Base-by-base conservation (phyloP, 2,329 filamentous ascomycete species). In the Ophiostoma piceae region DNA sequence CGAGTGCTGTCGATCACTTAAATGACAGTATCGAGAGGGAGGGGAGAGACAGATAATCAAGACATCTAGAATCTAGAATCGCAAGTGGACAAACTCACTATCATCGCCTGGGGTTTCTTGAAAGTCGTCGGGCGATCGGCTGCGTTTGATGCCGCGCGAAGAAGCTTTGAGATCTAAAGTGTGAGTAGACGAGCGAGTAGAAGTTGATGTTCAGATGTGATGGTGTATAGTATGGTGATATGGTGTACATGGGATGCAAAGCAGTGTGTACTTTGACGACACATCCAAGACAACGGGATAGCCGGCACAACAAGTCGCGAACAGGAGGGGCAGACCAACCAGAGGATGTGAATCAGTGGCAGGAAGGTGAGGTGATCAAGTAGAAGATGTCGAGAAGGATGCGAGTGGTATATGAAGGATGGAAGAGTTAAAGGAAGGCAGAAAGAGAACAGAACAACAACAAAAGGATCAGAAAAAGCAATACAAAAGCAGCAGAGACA, bases 61-160 rank as follows among this genome's bases (percentile, higher is more conserved):
- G 32, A 66, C 32, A 41, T 39, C 19, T 37, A 43, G n/a, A 43
- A 65, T 57, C 51, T n/a, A 64, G 47, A 57, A 22, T 12, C 26
- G 12, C 19, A 29, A 62, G 12, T n/a, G 16, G 43, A 37, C 22
- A 77, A 76, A 89, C 90, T 82, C 90, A 93, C 91, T 88, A 84
- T 91, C 88, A 82, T 90, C 86, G 83, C 87, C 88, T 78, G 87
- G 83, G 74, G 84, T 84, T 77, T 88, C 85, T 79, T 83, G 84
- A 80, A 88, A 87, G 71, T 79, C 81, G 75, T 91, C 87, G 75
- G 90, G 90, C 74, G 92, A 94, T 74, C 90, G 89, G 83, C 87
- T 91, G 79, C 92, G 87, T 83, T 96, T 96, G 76, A 89, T 82
- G 75, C 91, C 90, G 79, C 91, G 88, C 39, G 72, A 71, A 80